Base-by-base conservation (phyloP, 306 rosid species). In the Quercus berberidifolia region DNA sequence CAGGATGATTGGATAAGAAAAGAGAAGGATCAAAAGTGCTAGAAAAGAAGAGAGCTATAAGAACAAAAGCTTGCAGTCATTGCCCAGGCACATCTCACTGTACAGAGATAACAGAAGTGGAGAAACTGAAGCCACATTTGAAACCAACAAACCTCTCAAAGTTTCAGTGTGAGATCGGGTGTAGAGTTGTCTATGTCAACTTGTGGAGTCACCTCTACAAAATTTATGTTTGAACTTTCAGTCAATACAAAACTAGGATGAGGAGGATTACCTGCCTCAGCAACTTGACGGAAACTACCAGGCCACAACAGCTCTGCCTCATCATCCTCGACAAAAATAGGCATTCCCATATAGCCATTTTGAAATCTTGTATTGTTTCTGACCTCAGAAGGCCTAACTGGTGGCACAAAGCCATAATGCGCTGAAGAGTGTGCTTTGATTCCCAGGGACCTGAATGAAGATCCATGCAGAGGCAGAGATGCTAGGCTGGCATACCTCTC, bases 101-200 rank as follows among this genome's bases (percentile, higher is more conserved):
- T 91, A 91, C 92, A 89, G 79, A 54, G 82, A 76, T 76, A 76
- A 74, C 78, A 79, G 69, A 72, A 79, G 71, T 78, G 72, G 76
- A 81, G 75, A 80, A 69, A 67, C 76, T 73, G 54, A 76, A 67
- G 83, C 84, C 79, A 78, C 65, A 55, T 64, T 35, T 74, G 21
- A 38, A 43, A 51, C 63, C 74, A 74, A 76, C 84, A 72, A 74
- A 65, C 69, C 81, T 72, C 67, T 91, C 84, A 94, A 60, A 94
- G 98, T 85, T 89, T 94, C 83, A 94, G 78, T 21, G 96, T 92
- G 78, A 94, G 91, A 79, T 94, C 98, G 49, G 93, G 98, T 76
- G 89, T 85, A 28, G 93, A 77, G 80, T 71, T 78, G 63, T 85
- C 89, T 62, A 68, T 68, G 23, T 87, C 90, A 72, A 73, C 72